Conservation (phyloP, 225 moss, liverwort and hornwort genomes). For the Neckera pumila region DNA sequence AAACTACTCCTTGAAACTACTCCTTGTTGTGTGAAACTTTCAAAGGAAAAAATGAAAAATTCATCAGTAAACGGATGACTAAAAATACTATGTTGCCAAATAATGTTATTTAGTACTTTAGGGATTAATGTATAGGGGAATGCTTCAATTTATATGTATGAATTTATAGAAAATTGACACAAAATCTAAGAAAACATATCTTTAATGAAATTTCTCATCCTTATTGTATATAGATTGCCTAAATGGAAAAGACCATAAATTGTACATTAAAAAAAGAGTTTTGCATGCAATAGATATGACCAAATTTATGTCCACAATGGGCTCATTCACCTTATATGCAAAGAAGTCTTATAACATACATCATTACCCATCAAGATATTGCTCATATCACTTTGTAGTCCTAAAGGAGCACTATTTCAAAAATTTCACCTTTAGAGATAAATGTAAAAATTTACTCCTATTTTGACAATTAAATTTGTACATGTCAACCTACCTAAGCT, state of each 20-base stretch:
- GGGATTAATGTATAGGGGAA: not conserved
- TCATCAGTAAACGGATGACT: not conserved
- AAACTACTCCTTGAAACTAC: not conserved
- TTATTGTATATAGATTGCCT: not conserved
- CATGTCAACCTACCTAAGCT: not conserved
- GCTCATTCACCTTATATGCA: not conserved
- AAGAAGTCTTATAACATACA: not conserved
- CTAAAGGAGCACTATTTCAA: not conserved
- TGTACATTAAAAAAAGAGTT: not conserved
- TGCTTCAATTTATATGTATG: too few relatives aligned
- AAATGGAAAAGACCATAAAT: not conserved
- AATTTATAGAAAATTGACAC: too few relatives aligned
- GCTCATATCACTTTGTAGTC: not conserved
- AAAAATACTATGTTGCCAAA: not conserved
- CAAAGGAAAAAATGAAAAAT: fast-evolving
- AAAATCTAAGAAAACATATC: not conserved
- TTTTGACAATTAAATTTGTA: fast-evolving
- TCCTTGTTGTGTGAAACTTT: not conserved
- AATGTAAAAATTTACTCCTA: too few relatives aligned
- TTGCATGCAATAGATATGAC: not conserved
- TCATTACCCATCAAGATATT: fast-evolving
- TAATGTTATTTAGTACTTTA: not conserved
- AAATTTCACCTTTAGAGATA: not conserved
- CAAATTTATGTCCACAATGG: not conserved
- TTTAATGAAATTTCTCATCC: not conserved